Evolutionary conservation across 2,329 filamentous ascomycete genomes (phyloP).

Genomic region (Alternaria triticimaculans): DNA sequence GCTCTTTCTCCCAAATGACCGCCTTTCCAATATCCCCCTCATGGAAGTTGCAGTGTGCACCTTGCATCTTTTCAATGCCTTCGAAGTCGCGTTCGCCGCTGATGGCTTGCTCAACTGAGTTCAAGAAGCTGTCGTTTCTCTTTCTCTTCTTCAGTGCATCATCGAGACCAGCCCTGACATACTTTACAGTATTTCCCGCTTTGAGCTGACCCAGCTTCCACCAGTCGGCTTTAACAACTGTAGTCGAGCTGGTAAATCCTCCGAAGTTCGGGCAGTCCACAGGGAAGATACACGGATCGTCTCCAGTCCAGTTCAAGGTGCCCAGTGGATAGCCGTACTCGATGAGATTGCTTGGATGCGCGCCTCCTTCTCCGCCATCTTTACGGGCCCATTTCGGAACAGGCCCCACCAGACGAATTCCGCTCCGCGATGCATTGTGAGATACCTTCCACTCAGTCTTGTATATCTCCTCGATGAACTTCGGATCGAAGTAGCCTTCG

Average conservation of each 20-base stretch:
- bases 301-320: constrained; percentile 66
- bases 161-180: constrained; percentile 59
- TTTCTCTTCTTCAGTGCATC: constrained; percentile 57
- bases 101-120: constrained; percentile 51
- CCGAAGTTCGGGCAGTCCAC: constrained; percentile 67
- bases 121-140: constrained; percentile 55
- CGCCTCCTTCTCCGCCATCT: constrained; percentile 68
- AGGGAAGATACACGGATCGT: constrained; percentile 66
- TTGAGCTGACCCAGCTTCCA: constrained; percentile 69
- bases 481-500: constrained; percentile 58
- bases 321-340: constrained; percentile 65
- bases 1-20: constrained; percentile 38
- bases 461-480: constrained; percentile 65
- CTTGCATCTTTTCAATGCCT: constrained; percentile 31
- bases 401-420: constrained; percentile 66
- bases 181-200: constrained; percentile 63
- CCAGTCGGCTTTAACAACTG: constrained; percentile 63
- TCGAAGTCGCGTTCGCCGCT: constrained; percentile 23
- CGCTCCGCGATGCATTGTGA: constrained; percentile 67
- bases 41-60: constrained; percentile 36
- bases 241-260: constrained; percentile 64
- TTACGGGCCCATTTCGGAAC: constrained; percentile 64
- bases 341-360: constrained; percentile 64
- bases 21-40: constrained; percentile 36
- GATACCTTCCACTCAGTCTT: constrained; percentile 64